phyloP scores from a whole-genome alignment of 805 yeast species.

The Myxozyma neotropica region DNA sequence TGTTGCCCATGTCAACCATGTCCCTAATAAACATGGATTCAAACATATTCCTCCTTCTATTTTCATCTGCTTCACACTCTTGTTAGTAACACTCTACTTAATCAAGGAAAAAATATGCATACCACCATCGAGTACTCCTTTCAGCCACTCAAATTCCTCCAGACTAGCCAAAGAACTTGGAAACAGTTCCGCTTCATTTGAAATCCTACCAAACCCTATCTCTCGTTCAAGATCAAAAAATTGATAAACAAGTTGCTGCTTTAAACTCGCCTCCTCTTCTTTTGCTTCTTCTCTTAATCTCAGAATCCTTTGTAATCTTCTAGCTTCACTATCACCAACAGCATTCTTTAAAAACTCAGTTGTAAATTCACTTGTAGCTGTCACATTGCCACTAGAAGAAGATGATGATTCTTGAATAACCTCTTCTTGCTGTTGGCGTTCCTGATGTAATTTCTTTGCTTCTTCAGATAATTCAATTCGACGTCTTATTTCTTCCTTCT shows the following conservation, averaged over 20 bases:
- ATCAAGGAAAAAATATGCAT: neutral
- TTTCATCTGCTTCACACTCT: neutral
- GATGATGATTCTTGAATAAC: no score
- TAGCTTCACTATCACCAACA: slow-evolving; percentile 5
- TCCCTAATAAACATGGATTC: slow-evolving; percentile 15
- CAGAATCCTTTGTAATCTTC: neutral
- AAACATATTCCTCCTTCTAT: slow-evolving; percentile 11
- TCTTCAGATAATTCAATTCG: slow-evolving; percentile 1
- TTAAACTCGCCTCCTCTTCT: neutral
- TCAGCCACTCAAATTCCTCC: neutral
- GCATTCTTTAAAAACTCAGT: slow-evolving; percentile 3
- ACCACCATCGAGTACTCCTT: neutral
- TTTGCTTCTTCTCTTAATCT: neutral
- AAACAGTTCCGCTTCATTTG: no score
- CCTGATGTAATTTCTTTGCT: neutral
- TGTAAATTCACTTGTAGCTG: neutral
- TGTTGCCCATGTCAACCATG: slow-evolving; percentile 12
- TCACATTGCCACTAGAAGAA: neutral
- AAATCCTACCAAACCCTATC: neutral
- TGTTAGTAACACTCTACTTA: no score
- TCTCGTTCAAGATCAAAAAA: slow-evolving; percentile 6
- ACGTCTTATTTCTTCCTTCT: neutral
- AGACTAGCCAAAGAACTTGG: no score
- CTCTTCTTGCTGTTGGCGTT: neutral
- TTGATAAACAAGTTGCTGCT: neutral